These are phyloP conservation scores for Endogone sp. DNA, from an alignment of 192 early-diverging fungal species.

Conservation along the genomic window DNA sequence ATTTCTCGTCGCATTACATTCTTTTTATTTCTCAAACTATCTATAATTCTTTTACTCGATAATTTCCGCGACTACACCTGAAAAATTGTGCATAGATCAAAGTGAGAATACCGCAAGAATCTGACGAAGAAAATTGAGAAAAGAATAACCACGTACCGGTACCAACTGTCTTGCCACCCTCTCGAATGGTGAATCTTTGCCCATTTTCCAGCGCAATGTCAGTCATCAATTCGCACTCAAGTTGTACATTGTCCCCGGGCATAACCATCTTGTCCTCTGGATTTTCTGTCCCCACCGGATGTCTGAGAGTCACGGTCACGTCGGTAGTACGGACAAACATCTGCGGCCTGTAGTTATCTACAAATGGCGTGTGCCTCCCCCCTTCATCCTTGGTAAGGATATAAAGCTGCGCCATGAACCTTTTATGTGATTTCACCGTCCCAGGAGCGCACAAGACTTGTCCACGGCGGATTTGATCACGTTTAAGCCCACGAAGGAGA, in stretches of 20 bases:
- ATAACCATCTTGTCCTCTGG: constrained; percentile 95
- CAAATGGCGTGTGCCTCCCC: constrained; percentile 96
- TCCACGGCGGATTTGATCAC: constrained; percentile 93
- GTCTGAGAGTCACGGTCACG: constrained; percentile 82
- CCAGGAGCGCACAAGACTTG: constrained; percentile 92
- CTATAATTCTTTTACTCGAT: too few relatives aligned
- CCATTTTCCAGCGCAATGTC: constrained; percentile 91
- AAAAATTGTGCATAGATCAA: neutral
- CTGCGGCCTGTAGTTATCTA: constrained; percentile 96
- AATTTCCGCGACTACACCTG: constrained; percentile 10
- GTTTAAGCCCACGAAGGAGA: constrained; percentile 94
- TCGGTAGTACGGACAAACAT: constrained; percentile 96
- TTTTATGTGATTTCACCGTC: constrained; percentile 91
- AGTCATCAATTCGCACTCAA: constrained; percentile 79
- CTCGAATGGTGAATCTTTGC: constrained; percentile 95
- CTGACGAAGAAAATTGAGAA: neutral
- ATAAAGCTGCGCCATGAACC: constrained; percentile 91
- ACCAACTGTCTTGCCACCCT: constrained; percentile 97
- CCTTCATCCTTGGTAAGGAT: constrained; percentile 97
- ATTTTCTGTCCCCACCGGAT: constrained; percentile 73
- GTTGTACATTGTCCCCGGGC: constrained; percentile 94
- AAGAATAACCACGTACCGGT: constrained; percentile 61
- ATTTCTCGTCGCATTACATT: too few relatives aligned
- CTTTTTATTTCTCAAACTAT: too few relatives aligned
- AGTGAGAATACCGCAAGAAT: neutral